Base-by-base conservation (phyloP, 176 grass and related monocot species). In the Eleusine coracana region DNA sequence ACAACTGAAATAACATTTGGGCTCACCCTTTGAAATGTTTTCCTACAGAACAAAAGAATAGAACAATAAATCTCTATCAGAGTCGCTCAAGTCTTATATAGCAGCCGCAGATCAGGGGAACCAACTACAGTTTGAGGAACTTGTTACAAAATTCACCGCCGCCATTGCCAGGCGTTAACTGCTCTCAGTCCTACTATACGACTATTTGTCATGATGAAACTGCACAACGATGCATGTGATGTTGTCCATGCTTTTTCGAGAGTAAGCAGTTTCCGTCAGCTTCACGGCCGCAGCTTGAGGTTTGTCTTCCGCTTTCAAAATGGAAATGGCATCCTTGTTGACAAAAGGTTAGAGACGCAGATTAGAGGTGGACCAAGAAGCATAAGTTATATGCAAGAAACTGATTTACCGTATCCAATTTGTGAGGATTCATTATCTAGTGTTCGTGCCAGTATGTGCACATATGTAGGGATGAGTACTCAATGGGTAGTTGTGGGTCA, bases 201-300 rank as follows among this genome's bases (percentile, higher is more conserved):
- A 34, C 56, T 40, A 21, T 25, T 88, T 89, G 67, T 77, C 77
- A 65, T 77, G 83, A 77, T 89, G 73, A 91, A 96, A 89, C 75
- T 42, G 78, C 51, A 91, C 88, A 75, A 93, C 94, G 6, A 96
- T 74, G 70, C 88, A 96, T 86, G 94, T 93, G 68, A 96, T 82
- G 74, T 96, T 96, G 65, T 96, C 94, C 14, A 50, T 40, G 70
- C 83, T 91, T 46, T 73, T 62, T 3, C 77, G 69, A 34, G 84
- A 76, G 56, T 76, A 79, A 21, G 94, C 88, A 2, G 80, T 60
- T 86, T 93, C 90, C 2, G 80, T 90, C 58, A 93, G 81, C 87
- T 86, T 93, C 86, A 80, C n/a, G 2, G 91, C 91, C 31, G 80
- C 91, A 17, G 52, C 83, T 50, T 96, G 73, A 5, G 91, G 84